These are phyloP conservation scores for Pelomyxa schiedti DNA, from an alignment of 78 protist species.

Conservation along the genomic window DNA sequence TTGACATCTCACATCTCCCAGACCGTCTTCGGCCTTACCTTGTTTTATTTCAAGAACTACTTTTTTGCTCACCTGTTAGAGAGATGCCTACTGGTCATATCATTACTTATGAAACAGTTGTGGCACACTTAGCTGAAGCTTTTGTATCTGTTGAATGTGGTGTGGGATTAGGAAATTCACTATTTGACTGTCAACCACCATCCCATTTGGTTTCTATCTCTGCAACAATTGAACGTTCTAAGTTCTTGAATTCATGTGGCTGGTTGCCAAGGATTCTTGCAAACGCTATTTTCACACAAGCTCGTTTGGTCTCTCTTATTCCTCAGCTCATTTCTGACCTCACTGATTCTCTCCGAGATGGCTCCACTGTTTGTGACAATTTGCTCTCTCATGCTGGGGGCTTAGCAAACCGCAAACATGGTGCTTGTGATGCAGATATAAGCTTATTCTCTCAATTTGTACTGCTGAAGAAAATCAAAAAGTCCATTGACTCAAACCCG, in stretches of 20 bases:
- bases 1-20: background rate
- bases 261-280: background rate
- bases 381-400: too few relatives aligned
- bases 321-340: background rate
- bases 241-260: background rate
- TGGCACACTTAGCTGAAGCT: background rate
- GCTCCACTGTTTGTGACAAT: background rate
- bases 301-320: background rate
- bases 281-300: background rate
- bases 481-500: too few relatives aligned
- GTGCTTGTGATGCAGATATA: too few relatives aligned
- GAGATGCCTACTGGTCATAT: background rate
- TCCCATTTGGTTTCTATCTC: background rate
- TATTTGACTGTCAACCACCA: background rate
- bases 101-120: background rate
- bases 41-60: background rate
- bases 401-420: too few relatives aligned
- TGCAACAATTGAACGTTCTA: background rate
- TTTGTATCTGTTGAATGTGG: background rate
- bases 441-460: too few relatives aligned
- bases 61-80: background rate
- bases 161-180: background rate
- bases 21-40: background rate
- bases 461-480: too few relatives aligned
- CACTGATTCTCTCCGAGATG: background rate